Evolutionary conservation across 2,329 filamentous ascomycete genomes (phyloP), one percentile per base, ranked within the genome.

Genomic region (Aspergillus hiratsukae): DNA sequence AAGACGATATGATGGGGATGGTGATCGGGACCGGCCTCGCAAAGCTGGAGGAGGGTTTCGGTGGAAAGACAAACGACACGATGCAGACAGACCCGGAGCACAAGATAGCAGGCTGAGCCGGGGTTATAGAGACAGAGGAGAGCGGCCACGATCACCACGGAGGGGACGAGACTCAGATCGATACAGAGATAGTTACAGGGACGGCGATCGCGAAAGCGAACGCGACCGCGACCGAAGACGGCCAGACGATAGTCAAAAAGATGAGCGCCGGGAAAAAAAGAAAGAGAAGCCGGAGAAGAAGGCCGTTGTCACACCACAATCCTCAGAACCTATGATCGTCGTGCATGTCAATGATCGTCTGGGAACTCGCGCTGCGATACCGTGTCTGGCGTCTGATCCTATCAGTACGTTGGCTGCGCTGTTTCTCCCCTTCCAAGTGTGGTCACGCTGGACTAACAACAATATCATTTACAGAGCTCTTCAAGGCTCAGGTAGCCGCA

Each of bases 271-370:
- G 21, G 66, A 71, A 41, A 74, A 72, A 64, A 76, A 68, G 69
- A 79, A 67, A 69, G 67, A 67, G 52, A 76, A 76, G 58, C 76
- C 76, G 53, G 72, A 78, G 51, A 75, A 76, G 54, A 76, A 64
- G 54, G 63, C 65, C n/a, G 61, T 66, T 0, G 63, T 69, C 7
- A 59, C 72, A 29, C 68, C 76, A 7, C 68, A 72, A 59, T 73
- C 70, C 41, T 76, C 80, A 5, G 88, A 95, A 69, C 87, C 91
- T 55, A 95, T 97, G 88, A 97, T 97, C 64, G 84, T 96, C 52
- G 92, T 97, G 19, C 86, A 93, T 67, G 86, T 97, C 69, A 97
- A 97, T 72, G 93, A 97, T 74, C 84, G 93, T n/a, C 79, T 97
- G 37, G 93, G 93, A 11, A 97, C 93, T n/a, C 96, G 96, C 69